Evolutionary conservation across 2,329 filamentous ascomycete species (phyloP).

Genomic region (Penicillium glabrum): DNA sequence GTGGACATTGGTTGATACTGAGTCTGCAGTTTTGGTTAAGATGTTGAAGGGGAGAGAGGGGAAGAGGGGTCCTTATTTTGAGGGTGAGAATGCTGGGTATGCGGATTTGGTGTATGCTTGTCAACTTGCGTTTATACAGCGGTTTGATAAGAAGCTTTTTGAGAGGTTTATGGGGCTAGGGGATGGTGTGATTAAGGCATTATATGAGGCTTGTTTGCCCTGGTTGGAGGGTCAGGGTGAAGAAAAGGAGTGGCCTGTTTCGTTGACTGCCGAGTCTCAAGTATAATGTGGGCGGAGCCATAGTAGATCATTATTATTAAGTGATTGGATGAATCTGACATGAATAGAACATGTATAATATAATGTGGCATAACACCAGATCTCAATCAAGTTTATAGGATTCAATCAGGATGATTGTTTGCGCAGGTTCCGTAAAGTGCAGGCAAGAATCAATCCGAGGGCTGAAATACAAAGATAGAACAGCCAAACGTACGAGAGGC

Average conservation of each 20-base stretch:
- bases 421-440: background rate
- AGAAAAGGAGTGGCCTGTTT: constrained; percentile 28
- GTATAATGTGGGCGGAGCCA: background rate
- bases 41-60: constrained; percentile 27
- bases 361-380: background rate
- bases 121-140: constrained; percentile 24
- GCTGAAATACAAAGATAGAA: constrained; percentile 1
- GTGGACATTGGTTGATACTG: constrained; percentile 19
- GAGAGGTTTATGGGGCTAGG: constrained; percentile 21
- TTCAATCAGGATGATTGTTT: background rate
- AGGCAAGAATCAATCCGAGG: background rate
- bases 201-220: constrained; percentile 30
- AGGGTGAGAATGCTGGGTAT: constrained; percentile 29
- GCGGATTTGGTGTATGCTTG: constrained; percentile 30
- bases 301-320: background rate
- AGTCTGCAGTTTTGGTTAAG: constrained; percentile 16
- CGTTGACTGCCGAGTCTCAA: background rate
- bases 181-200: constrained; percentile 22
- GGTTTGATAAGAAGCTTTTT: constrained; percentile 21
- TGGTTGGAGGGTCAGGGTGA: constrained; percentile 33
- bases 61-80: constrained; percentile 33
- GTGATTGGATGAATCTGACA: too few species aligned
- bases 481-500: constrained; percentile 2
- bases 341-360: background rate
- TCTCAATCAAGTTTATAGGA: background rate